These are phyloP conservation scores for Huntiella abstrusa DNA, from an alignment of 2,329 filamentous ascomycete species.

Conservation along the genomic window DNA sequence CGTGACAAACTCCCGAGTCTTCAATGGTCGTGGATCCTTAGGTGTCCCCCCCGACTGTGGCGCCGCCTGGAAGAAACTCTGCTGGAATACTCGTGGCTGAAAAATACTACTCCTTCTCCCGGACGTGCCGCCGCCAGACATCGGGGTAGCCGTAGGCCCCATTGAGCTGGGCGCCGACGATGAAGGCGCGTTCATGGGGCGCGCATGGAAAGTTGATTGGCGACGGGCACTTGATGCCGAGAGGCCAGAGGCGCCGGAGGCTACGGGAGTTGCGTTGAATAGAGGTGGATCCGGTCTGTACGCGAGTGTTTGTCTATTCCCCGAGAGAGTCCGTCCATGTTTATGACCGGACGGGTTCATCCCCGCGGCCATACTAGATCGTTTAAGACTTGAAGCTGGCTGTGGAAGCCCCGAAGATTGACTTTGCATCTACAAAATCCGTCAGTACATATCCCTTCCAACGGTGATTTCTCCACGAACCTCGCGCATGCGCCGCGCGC, in stretches of 20 bases:
- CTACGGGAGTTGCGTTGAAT: slow-evolving; percentile 56
- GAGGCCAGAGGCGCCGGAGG: slow-evolving; percentile 60
- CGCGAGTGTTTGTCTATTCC: slow-evolving; percentile 70
- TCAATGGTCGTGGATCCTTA: slow-evolving; percentile 69
- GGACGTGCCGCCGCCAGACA: slow-evolving; percentile 12
- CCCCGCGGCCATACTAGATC: slow-evolving; percentile 59
- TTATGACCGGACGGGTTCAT: slow-evolving; percentile 42
- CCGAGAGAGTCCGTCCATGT: slow-evolving; percentile 67
- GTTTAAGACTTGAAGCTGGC: slow-evolving; percentile 74
- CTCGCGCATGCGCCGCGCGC: slow-evolving; percentile 79
- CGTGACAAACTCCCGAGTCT: slow-evolving; percentile 60
- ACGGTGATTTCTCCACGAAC: slow-evolving; percentile 28
- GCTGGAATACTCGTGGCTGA: slow-evolving; percentile 50
- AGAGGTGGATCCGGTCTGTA: slow-evolving; percentile 71
- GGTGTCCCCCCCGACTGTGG: slow-evolving; percentile 67
- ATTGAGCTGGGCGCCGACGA: slow-evolving; percentile 29
- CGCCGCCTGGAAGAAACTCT: slow-evolving; percentile 87
- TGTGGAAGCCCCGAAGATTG: slow-evolving; percentile 74
- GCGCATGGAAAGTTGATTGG: slow-evolving; percentile 44
- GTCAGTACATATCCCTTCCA: slow-evolving; percentile 21
- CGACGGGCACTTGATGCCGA: slow-evolving; percentile 66
- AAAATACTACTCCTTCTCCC: slow-evolving; percentile 70
- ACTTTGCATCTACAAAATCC: slow-evolving; percentile 45
- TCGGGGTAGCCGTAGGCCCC: slow-evolving; percentile 12
- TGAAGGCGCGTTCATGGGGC: slow-evolving; percentile 46